These are phyloP conservation scores for Phyllosticta citriasiana DNA, from an alignment of 2,329 filamentous ascomycete genomes.

Conservation along the genomic window DNA sequence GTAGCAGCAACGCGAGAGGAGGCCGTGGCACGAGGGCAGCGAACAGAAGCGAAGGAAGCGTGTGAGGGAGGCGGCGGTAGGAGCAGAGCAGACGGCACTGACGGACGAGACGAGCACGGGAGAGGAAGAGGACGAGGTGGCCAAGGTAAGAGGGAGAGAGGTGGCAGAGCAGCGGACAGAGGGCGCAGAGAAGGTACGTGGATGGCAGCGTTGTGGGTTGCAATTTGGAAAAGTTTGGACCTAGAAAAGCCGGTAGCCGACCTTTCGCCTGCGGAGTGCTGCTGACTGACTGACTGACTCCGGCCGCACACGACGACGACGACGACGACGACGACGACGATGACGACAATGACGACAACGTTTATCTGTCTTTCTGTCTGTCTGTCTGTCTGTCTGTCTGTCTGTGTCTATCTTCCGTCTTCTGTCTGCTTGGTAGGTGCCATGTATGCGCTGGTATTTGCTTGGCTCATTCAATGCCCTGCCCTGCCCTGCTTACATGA, in stretches of 20 bases:
- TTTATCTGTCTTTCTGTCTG: no score
- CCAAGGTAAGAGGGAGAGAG: not conserved
- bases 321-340: no score
- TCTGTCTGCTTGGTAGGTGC: no score
- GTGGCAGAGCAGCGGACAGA: not conserved
- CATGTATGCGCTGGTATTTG: no score
- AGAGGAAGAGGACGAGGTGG: not conserved
- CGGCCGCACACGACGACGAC: no score
- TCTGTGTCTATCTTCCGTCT: no score
- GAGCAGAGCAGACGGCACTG: not conserved
- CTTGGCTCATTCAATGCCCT: no score
- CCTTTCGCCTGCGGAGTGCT: not conserved
- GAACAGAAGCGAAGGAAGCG: not conserved
- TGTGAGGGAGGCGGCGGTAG: not conserved
- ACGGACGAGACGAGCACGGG: not conserved
- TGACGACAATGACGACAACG: no score
- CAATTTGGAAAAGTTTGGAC: not conserved
- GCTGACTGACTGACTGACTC: not conserved
- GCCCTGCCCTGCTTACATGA: no score
- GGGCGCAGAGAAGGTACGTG: not conserved
- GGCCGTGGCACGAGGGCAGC: not conserved
- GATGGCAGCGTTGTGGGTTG: not conserved
- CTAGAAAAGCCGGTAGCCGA: not conserved
- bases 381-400: no score
- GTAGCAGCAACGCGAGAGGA: constrained; percentile 7